A percentile compares a stretch with the other conserved stretches of the same genome.
These are phyloP conservation scores for Leishmania mexicana DNA, from an alignment of 208 protist genomes.

Conservation along the genomic window DNA sequence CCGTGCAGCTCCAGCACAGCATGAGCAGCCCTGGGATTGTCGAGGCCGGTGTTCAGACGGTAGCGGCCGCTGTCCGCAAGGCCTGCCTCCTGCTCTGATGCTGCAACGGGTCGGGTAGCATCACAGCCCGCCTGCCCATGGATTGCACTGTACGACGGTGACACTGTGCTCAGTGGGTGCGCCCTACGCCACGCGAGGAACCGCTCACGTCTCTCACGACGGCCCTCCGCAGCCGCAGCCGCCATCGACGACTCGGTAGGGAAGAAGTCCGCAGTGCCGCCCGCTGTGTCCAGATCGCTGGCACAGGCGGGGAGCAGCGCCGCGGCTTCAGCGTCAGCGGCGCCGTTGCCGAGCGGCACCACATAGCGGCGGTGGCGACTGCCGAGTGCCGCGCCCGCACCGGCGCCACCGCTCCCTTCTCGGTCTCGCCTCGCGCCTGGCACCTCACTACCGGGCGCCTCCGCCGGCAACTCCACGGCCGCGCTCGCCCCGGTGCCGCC, in stretches of 20 bases:
- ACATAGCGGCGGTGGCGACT: constrained; percentile 7
- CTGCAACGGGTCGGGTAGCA: not conserved
- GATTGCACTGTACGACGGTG: constrained; percentile 8
- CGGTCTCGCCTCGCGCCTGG: not conserved
- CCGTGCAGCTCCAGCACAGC: constrained; percentile 34
- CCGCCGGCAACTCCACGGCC: not conserved
- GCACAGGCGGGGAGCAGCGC: not conserved
- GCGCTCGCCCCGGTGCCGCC: not conserved
- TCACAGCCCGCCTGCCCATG: not conserved
- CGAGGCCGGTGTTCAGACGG: constrained; percentile 77
- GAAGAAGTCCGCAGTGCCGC: not conserved
- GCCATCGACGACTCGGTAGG: not conserved
- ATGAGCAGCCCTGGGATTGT: constrained; percentile 39
- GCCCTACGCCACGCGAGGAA: constrained; percentile 67
- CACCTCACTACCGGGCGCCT: not conserved
- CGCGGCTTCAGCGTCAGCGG: not conserved
- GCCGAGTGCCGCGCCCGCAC: not conserved
- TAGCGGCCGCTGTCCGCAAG: constrained; percentile 28
- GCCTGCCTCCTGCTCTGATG: not conserved
- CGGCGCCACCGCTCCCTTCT: not conserved
- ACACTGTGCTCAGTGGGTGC: constrained; percentile 24
- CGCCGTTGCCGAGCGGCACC: not conserved
- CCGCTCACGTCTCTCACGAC: constrained; percentile 35
- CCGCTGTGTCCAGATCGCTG: not conserved
- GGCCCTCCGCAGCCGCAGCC: constrained; percentile 17